Percentiles rank a stretch among this genome's conserved stretches.
Conservation (phyloP, 23 red algal genomes). For the Chondrus crispus region DNA sequence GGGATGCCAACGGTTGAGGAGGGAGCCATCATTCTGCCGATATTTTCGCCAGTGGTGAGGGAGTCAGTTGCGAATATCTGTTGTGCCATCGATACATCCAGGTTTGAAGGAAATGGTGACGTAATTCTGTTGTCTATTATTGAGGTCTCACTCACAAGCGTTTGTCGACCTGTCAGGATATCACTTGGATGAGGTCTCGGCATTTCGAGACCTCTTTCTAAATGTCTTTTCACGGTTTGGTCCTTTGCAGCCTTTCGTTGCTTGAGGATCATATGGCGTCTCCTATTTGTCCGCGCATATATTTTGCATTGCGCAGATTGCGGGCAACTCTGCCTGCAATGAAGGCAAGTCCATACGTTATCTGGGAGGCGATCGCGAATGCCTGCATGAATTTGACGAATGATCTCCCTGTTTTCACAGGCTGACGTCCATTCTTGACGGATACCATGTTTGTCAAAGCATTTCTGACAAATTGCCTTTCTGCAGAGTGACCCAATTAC, state of each 20-base stretch:
- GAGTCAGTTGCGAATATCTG: too few species aligned
- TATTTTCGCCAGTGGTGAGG: too few species aligned
- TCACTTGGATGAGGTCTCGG: too few species aligned
- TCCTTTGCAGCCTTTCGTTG: conserved; percentile 28
- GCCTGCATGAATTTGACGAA: conserved; percentile 20
- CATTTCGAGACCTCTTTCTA: too few species aligned
- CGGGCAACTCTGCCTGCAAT: conserved; percentile 38
- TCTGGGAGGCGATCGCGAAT: conserved; percentile 2
- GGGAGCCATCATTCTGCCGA: too few species aligned
- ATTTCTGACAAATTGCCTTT: conserved; percentile 54
- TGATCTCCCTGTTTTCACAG: conserved; percentile 4
- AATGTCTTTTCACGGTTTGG: too few species aligned
- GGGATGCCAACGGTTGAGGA: too few species aligned
- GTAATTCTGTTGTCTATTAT: too few species aligned
- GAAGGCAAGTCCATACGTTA: conserved; percentile 34
- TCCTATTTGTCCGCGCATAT: conserved; percentile 55
- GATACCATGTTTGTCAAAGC: conserved; percentile 55
- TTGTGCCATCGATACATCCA: too few species aligned
- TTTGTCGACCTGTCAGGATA: too few species aligned
- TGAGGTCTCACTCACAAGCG: too few species aligned
- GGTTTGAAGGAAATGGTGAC: too few species aligned
- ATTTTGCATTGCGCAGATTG: conserved; percentile 51
- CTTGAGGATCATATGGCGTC: conserved; percentile 40
- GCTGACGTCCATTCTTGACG: conserved; percentile 24
- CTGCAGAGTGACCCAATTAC: conserved; percentile 33